Base-by-base conservation (phyloP, 2,329 filamentous ascomycete species). In the Trichocomaceae sp. region DNA sequence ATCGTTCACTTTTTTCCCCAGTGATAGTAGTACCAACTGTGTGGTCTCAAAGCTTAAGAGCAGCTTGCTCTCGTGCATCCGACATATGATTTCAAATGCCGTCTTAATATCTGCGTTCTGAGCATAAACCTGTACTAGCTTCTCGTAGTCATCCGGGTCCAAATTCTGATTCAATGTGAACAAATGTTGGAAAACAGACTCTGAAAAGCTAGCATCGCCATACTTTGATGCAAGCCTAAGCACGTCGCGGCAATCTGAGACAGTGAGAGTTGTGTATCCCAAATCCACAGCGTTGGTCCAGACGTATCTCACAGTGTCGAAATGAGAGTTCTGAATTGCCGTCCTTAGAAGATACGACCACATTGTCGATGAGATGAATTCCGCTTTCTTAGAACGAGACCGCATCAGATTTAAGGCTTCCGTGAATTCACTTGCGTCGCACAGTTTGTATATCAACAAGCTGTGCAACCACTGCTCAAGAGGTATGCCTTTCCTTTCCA, bases 381-480 rank as follows among this genome's bases (percentile, higher is more conserved):
- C 62, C 17, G 67, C 65, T 35, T 75, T 70, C 37, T 76, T 70
- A 23, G 77, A 68, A 48, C 86, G 81, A 57, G 80, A 75, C 50
- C 81, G 77, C 59, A 93, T 77, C 23, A 96, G 72, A 45, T 80
- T 75, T 57, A 91, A 75, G 12, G 90, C 85, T 65, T 93, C 89
- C 52, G 93, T 87, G 33, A 90, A 75, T 66, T 93, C 90, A 6
- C 83, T 82, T 42, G 81, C 76, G 57, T 87, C 84, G 45, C 83
- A 83, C 42, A 96, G 80, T 19, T 82, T 81, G 65, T 88, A 87
- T 54, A 90, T 79, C 52, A 91, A 84, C 57, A 92, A 80, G 63
- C 91, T 87, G 64, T 86, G 85, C 7, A 96, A 76, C 90, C 90
- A 96, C 0, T 76, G 65, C 29, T 86, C 79, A 3, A 91, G 72